phyloP scores from a whole-genome alignment of 176 grass and related monocot species.

The Aegilops tauschii region DNA sequence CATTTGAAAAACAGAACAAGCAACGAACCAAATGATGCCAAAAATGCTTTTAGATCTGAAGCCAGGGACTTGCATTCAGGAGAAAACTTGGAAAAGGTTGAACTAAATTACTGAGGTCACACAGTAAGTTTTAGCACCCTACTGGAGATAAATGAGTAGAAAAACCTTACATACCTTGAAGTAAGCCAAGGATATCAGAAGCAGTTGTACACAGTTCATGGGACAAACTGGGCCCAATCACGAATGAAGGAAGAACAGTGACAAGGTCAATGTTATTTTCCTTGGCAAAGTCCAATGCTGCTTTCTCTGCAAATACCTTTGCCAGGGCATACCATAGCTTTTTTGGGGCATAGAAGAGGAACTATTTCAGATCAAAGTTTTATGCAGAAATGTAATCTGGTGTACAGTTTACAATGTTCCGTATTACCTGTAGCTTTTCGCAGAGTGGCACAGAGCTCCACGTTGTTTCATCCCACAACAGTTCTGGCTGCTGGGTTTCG shows the following conservation, averaged over 20 bases:
- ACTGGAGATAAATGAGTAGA: background rate
- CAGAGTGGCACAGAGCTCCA: slow-evolving; percentile 88
- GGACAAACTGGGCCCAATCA: slow-evolving; percentile 76
- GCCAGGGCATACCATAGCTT: slow-evolving; percentile 93
- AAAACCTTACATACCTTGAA: slow-evolving; percentile 52
- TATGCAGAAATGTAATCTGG: background rate
- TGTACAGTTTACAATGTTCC: background rate
- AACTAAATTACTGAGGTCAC: background rate
- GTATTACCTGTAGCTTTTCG: slow-evolving; percentile 66
- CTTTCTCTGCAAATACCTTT: slow-evolving; percentile 83
- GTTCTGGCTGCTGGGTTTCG: slow-evolving; percentile 46
- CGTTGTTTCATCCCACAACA: slow-evolving; percentile 57
- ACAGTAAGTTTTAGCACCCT: background rate
- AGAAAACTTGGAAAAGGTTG: background rate
- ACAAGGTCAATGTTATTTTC: slow-evolving; percentile 80
- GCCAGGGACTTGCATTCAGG: background rate
- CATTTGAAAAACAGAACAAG: background rate
- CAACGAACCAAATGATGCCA: background rate
- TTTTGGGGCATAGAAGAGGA: background rate
- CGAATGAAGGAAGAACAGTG: slow-evolving; percentile 81
- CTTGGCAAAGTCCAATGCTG: slow-evolving; percentile 86
- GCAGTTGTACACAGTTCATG: slow-evolving; percentile 68
- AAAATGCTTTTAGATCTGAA: background rate
- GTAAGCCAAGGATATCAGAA: slow-evolving; percentile 70
- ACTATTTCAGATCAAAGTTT: background rate